Evolutionary conservation across 257 asterid genomes (phyloP), one percentile per base, ranked within the genome.

Genomic region (Capsicum pubescens): DNA sequence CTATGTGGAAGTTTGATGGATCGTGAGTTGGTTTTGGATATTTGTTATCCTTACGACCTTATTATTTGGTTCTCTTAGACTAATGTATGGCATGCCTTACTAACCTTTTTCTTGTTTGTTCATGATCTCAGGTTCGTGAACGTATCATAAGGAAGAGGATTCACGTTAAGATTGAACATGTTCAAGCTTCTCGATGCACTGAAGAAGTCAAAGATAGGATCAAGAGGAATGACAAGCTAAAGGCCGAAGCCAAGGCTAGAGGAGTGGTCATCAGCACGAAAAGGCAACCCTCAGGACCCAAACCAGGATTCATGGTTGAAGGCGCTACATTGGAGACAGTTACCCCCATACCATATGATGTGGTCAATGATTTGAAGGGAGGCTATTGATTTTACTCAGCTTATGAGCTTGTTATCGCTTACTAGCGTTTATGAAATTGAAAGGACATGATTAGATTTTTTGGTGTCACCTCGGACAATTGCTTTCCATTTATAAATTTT

Each of bases 241-340:
- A 94, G 87, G 92, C 94, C 0, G 95, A 90, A 6, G 98, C 97
- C 0, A 93, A 90, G 87, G 92, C 94, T 4, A 91, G 88, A 78
- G 98, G 98, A 16, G 94, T 88, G 79, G 60, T 91, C 8, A 88
- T 94, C 76, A 92, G 98, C 89, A 93, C 95, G 0, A 94, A 94
- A 92, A 95, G 98, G 87, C 94, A 90, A 89, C 97, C 97, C 0
- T 86, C 84, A 70, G 97, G 95, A 15, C 98, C 98, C n/a, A 94
- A 94, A 46, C 96, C 97, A 10, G 97, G 97, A 6, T 94, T 93
- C 83, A 90, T 94, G 98, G 97, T 94, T 15, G 92, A 72, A 85
- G 97, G 97, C 7, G 89, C 93, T 5, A 89, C 94, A 0, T 87
- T 95, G 83, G 97, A 95, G 88, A 93, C 98, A 0, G 97, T 94